Evolutionary conservation across 306 rosid genomes (phyloP).

Genomic region (Quercus agrifolia): DNA sequence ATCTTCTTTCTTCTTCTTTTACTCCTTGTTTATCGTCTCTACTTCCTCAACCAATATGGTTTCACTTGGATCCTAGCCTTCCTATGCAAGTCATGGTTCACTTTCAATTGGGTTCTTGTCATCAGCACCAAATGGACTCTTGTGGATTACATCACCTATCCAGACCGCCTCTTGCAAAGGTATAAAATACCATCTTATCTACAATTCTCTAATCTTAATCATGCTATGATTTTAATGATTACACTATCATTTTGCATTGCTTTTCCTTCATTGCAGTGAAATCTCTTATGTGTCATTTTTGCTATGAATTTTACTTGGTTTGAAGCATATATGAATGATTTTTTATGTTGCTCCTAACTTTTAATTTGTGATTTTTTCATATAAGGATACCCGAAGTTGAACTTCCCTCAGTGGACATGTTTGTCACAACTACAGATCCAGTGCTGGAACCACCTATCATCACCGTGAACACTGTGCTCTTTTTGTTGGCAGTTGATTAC

Average conservation of each 20-base stretch:
- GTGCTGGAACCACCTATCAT: conserved; percentile 68
- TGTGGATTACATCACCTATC: conserved; percentile 32
- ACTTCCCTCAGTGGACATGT: conserved; percentile 64
- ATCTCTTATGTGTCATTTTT: too few species aligned
- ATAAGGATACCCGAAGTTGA: conserved; percentile 30
- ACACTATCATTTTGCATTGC: too few species aligned
- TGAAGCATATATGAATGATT: neutral
- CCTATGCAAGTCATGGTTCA: conserved; percentile 62
- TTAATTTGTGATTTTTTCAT: neutral
- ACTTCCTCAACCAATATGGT: conserved; percentile 6
- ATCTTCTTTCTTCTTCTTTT: conserved; percentile 36
- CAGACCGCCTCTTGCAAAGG: conserved; percentile 41
- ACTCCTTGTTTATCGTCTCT: conserved; percentile 40
- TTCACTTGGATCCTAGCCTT: conserved; percentile 51
- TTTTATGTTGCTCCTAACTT: neutral
- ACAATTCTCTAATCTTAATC: too few species aligned
- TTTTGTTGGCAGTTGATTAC: conserved; percentile 67
- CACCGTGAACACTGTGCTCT: conserved; percentile 61
- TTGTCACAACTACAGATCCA: conserved; percentile 72
- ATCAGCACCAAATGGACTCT: conserved; percentile 41
- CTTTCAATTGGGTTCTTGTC: conserved; percentile 34
- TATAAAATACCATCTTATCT: too few species aligned
- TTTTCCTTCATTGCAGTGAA: too few species aligned
- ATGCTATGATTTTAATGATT: too few species aligned
- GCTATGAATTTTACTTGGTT: too few species aligned